phyloP scores from a whole-genome alignment of 768 basidiomycete genomes.

The Lentinula guzmanii region DNA sequence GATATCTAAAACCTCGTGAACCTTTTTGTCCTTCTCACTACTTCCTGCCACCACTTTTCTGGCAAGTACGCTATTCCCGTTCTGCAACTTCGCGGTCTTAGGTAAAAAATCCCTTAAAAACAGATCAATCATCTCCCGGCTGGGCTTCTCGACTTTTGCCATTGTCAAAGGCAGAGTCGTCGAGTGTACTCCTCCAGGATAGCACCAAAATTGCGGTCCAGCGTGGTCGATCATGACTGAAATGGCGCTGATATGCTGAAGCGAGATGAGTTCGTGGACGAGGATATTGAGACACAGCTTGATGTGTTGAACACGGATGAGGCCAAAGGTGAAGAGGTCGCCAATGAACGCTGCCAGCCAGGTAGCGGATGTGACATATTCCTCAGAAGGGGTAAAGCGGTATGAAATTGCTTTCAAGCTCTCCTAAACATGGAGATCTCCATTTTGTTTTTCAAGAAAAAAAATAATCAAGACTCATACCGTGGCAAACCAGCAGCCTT shows the following conservation, averaged over 20 bases:
- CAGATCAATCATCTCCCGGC: not conserved
- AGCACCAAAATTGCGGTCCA: conserved; percentile 18
- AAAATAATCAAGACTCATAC: conserved; percentile 10
- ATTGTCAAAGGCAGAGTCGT: not conserved
- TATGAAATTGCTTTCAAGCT: conserved; percentile 10
- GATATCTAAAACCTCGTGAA: not conserved
- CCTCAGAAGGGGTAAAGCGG: conserved; percentile 10
- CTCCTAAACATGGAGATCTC: conserved; percentile 8
- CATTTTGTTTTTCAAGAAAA: not conserved
- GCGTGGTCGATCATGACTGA: conserved; percentile 15
- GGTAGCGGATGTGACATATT: conserved; percentile 15
- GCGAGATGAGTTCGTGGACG: conserved; percentile 15
- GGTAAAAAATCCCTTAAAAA: not conserved
- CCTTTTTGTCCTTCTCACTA: not conserved
- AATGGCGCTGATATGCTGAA: conserved; percentile 21
- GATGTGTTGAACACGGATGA: conserved; percentile 15
- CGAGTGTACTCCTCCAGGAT: not conserved
- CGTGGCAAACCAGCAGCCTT: conserved; percentile 16
- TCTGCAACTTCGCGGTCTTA: not conserved
- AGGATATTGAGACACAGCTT: conserved; percentile 16
- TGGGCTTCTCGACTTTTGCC: not conserved
- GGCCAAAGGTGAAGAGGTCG: conserved; percentile 17
- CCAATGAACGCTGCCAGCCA: conserved; percentile 20
- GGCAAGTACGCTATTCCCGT: not conserved
- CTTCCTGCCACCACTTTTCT: not conserved